Evolutionary conservation across 2,329 filamentous ascomycete genomes (phyloP).

Genomic region (Pseudogymnoascus sp.): DNA sequence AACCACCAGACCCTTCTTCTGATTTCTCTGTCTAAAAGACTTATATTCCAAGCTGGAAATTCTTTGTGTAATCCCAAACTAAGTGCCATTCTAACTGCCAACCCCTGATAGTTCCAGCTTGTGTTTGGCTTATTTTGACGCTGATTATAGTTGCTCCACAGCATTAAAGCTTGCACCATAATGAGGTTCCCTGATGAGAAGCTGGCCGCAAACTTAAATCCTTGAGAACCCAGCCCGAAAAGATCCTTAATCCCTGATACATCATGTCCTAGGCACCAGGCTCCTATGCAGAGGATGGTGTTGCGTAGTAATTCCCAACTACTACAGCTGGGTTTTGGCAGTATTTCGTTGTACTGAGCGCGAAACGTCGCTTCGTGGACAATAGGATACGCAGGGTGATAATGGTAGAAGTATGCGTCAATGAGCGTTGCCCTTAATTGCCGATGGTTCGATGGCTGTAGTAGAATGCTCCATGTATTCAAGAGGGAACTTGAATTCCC

Average conservation of each 20-base stretch:
- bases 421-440: neutral
- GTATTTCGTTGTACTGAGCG: conserved; percentile 29
- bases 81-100: conserved; percentile 42
- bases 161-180: conserved; percentile 27
- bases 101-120: conserved; percentile 41
- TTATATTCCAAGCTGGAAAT: conserved; percentile 29
- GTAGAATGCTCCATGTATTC: neutral
- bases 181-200: conserved; percentile 29
- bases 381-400: conserved; percentile 4
- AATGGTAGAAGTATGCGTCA: conserved; percentile 9
- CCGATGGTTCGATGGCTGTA: neutral
- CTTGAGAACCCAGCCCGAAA: conserved; percentile 14
- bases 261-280: conserved; percentile 29
- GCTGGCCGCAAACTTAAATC: conserved; percentile 20
- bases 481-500: neutral
- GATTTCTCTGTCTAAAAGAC: conserved; percentile 13
- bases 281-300: conserved; percentile 32
- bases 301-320: conserved; percentile 32
- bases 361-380: conserved; percentile 11
- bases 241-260: conserved; percentile 25
- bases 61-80: conserved; percentile 42
- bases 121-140: conserved; percentile 43
- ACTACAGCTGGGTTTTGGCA: conserved; percentile 23
- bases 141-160: conserved; percentile 37
- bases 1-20: conserved; percentile 21